phyloP scores from a whole-genome alignment of 331 rosid species.

The Cucumis variabilis region DNA sequence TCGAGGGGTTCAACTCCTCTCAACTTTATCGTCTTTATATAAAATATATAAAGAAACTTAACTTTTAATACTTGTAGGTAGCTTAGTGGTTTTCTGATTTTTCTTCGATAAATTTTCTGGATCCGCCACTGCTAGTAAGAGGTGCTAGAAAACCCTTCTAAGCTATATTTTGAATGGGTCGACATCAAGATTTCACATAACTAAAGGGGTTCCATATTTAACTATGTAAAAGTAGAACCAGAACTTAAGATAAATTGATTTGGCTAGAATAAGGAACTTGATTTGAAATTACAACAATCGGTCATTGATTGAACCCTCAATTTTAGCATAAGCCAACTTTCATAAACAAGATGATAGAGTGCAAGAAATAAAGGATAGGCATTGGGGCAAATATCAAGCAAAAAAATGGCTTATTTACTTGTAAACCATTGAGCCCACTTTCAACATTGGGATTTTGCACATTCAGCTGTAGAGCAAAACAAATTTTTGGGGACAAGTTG shows the following conservation, averaged over 20 bases:
- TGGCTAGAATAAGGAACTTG: neutral
- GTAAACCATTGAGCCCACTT: neutral
- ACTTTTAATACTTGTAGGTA: no score
- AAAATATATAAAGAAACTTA: no score
- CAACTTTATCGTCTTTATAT: no score
- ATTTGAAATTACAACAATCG: neutral
- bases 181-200: neutral
- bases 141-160: neutral
- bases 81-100: no score
- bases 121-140: no score
- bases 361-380: neutral
- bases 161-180: neutral
- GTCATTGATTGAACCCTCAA: neutral
- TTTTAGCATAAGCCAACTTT: neutral
- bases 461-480: neutral
- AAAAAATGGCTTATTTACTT: neutral
- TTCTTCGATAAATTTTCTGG: no score
- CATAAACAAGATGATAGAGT: neutral
- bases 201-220: neutral
- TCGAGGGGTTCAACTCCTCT: no score
- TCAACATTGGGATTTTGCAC: no score
- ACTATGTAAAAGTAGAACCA: neutral
- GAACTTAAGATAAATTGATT: neutral
- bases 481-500: neutral
- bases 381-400: neutral